Base-by-base conservation (phyloP, 1,284 basidiomycete species). In the Chalciporus sp. region DNA sequence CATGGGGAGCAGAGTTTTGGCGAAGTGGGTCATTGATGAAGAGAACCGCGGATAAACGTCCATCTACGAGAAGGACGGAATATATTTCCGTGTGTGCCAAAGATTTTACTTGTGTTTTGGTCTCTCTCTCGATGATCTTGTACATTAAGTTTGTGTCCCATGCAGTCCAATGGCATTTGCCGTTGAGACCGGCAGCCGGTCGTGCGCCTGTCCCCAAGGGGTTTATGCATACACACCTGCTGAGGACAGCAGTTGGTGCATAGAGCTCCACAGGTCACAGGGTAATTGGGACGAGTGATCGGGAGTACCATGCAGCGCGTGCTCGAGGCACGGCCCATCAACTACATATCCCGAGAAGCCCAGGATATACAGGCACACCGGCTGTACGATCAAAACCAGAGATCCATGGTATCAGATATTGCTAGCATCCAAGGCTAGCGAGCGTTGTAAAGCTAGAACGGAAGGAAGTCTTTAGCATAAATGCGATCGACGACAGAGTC, bases 1-100 rank as follows among this genome's bases (percentile, higher is more conserved):
- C 61, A 20, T 56, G 47, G 49, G n/a, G 42, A 23, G 23, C 23
- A 23, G 23, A 23, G 50, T 48, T 37, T 35, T 33, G n/a, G 28
- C 42, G 50, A 43, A 40, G 37, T 43, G n/a, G 41, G 10, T 40
- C 31, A 5, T 28, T 35, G 8, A 31, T 31, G 29, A 14, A 2
- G 10, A 51, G 35, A 33, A 39, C 40, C 40, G 53, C 49, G 51
- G 49, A 51, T 46, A 44, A 44, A 51, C 23, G 23, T 23, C 23
- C 23, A 57, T 31, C 10, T 14, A 9, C 29, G 10, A 31, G 3
- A 31, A 14, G 12, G 29, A 31, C 8, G 8, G 29, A 31, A 31
- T 31, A 31, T 14, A 31, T 31, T 31, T 31, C 29, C 29, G 29
- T 31, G 29, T 31, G 8, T 31, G 29, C 29, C 2, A 31, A 6